Percentiles rank a stretch among this genome's conserved stretches.
These are phyloP conservation scores for Puccinia polysora DNA, from an alignment of 1,284 basidiomycete species.

Conservation along the genomic window DNA sequence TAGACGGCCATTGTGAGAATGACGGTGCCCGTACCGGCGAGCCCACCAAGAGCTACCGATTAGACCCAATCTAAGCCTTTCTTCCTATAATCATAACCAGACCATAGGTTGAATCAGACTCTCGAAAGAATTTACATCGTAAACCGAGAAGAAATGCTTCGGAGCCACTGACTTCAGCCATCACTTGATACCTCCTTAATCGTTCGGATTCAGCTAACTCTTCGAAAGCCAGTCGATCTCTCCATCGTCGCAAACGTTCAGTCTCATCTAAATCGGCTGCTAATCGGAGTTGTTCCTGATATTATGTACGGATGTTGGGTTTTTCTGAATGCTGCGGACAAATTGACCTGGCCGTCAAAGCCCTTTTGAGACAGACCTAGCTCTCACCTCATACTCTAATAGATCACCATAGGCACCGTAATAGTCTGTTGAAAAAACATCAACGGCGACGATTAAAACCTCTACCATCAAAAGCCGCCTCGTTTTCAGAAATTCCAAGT, in stretches of 20 bases:
- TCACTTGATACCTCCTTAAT: slow-evolving; percentile 30
- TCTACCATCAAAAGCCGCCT: not conserved
- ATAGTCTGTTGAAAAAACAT: slow-evolving; percentile 22
- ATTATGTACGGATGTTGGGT: too few species aligned
- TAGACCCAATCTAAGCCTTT: slow-evolving; percentile 40
- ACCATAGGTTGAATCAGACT: not conserved
- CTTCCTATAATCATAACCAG: slow-evolving; percentile 26
- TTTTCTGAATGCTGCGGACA: not conserved
- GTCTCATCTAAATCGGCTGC: slow-evolving; percentile 36
- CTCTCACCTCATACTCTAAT: slow-evolving; percentile 37
- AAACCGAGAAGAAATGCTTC: not conserved
- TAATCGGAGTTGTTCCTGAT: slow-evolving; percentile 39
- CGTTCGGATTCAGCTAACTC: slow-evolving; percentile 41
- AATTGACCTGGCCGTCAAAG: not conserved
- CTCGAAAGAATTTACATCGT: not conserved
- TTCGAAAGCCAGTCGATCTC: slow-evolving; percentile 40
- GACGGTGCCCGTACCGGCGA: slow-evolving; percentile 33
- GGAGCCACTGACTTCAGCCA: slow-evolving; percentile 43
- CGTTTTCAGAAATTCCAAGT: not conserved
- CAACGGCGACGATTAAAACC: not conserved
- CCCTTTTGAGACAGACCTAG: too few species aligned
- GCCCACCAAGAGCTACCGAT: slow-evolving; percentile 43
- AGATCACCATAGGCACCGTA: slow-evolving; percentile 44
- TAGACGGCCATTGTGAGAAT: slow-evolving; percentile 30
- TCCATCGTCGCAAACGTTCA: slow-evolving; percentile 39